These are phyloP conservation scores for Cicer chorassanicum DNA, from an alignment of 306 rosid genomes.

Conservation along the genomic window DNA sequence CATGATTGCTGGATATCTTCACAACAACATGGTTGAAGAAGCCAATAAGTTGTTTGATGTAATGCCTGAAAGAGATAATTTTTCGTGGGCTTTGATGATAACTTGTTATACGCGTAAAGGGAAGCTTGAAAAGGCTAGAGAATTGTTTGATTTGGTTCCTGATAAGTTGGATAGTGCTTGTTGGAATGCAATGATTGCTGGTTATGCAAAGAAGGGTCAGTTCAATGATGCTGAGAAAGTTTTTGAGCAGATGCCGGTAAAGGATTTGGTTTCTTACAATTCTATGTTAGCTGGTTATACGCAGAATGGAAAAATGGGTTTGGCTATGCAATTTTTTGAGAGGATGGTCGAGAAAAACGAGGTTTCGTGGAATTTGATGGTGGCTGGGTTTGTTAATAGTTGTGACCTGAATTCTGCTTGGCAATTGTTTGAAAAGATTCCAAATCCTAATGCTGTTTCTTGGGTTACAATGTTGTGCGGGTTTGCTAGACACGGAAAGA, in stretches of 20 bases:
- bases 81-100: constrained; percentile 82
- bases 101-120: constrained; percentile 71
- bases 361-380: constrained; percentile 82
- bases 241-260: constrained; percentile 70
- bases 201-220: constrained; percentile 72
- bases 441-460: constrained; percentile 61
- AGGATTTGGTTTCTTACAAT: constrained; percentile 77
- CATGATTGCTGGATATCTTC: constrained; percentile 78
- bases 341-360: constrained; percentile 67
- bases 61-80: constrained; percentile 69
- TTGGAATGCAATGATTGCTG: constrained; percentile 82
- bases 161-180: constrained; percentile 68
- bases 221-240: constrained; percentile 63
- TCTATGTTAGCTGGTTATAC: constrained; percentile 79
- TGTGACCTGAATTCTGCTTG: constrained; percentile 77
- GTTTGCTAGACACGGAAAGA: constrained; percentile 63
- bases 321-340: constrained; percentile 63
- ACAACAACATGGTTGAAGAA: constrained; percentile 58
- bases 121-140: constrained; percentile 72
- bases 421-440: constrained; percentile 65
- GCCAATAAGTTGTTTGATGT: constrained; percentile 61
- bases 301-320: constrained; percentile 68
- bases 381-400: constrained; percentile 66
- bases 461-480: constrained; percentile 81
- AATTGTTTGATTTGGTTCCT: constrained; percentile 65